These are phyloP conservation scores for Raddia guianensis DNA, from an alignment of 176 grass and related monocot species.

Conservation along the genomic window DNA sequence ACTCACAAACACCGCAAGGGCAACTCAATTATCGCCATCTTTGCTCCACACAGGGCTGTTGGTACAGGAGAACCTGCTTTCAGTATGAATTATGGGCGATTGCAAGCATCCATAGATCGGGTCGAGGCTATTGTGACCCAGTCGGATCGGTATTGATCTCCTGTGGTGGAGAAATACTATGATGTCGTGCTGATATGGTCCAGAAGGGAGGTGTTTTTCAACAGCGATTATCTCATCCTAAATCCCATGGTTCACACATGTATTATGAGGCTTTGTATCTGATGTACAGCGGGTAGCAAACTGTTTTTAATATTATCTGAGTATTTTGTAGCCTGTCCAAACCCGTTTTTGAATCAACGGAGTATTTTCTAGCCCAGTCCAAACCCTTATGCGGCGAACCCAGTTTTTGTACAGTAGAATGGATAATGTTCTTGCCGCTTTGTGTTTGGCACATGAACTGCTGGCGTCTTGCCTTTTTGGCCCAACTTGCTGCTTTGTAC, in stretches of 20 bases:
- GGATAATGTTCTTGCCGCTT: neutral
- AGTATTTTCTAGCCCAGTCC: conserved; percentile 5
- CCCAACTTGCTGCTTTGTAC: neutral
- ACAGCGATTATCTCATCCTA: neutral
- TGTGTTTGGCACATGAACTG: neutral
- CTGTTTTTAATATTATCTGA: neutral
- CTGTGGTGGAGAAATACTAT: neutral
- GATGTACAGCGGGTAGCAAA: conserved; percentile 45
- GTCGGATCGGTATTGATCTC: conserved; percentile 44
- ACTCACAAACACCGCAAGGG: neutral
- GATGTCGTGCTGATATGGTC: neutral
- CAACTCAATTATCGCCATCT: neutral
- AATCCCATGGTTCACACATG: neutral
- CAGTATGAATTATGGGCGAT: conserved; percentile 76
- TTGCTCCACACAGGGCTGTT: conserved; percentile 58
- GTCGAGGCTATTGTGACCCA: conserved; percentile 80
- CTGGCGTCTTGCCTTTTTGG: too few relatives aligned
- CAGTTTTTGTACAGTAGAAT: neutral
- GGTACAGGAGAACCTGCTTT: conserved; percentile 86
- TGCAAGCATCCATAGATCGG: conserved; percentile 93
- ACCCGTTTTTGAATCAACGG: neutral
- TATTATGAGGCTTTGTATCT: conserved; percentile 16
- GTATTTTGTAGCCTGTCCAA: conserved; percentile 5
- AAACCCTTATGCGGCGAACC: neutral
- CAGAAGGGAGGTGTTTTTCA: neutral